A percentile compares a stretch with the other conserved stretches of the same genome.
Evolutionary conservation across 1,284 basidiomycete genomes (phyloP).

Genomic region (Cryptococcus neoformans): DNA sequence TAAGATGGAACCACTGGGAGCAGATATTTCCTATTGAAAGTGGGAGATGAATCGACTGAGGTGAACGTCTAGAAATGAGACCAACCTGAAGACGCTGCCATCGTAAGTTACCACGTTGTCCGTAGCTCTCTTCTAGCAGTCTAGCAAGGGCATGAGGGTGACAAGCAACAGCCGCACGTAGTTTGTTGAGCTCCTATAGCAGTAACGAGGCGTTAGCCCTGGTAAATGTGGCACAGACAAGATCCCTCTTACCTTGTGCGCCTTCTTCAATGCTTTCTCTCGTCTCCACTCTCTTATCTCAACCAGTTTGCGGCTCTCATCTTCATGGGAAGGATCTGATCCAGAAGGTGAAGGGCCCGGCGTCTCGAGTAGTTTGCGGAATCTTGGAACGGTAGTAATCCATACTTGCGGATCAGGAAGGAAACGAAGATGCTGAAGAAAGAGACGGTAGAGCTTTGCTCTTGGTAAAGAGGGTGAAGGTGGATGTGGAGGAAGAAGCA

Average conservation of each 20-base stretch:
- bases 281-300: slow-evolving; percentile 1
- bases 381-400: slow-evolving; percentile 22
- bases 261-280: slow-evolving; percentile 13
- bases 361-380: slow-evolving; percentile 13
- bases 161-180: slow-evolving; percentile 35
- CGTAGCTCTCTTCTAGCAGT: slow-evolving; percentile 28
- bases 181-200: slow-evolving; percentile 19
- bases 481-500: neutral
- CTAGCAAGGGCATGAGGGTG: slow-evolving; percentile 38
- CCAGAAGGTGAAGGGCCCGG: neutral
- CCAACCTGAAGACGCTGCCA: slow-evolving; percentile 26
- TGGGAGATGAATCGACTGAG: slow-evolving; percentile 1
- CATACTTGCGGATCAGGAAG: slow-evolving; percentile 43
- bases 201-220: neutral
- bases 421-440: slow-evolving; percentile 29
- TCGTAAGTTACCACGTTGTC: slow-evolving; percentile 16
- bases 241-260: slow-evolving; percentile 7
- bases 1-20: neutral
- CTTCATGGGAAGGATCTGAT: neutral
- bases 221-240: neutral
- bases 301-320: neutral
- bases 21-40: slow-evolving; percentile 9
- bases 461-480: slow-evolving; percentile 1
- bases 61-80: neutral
- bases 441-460: slow-evolving; percentile 28